Evolutionary conservation across 805 yeast genomes (phyloP).

Genomic region (Yamadazyma akitaensis): DNA sequence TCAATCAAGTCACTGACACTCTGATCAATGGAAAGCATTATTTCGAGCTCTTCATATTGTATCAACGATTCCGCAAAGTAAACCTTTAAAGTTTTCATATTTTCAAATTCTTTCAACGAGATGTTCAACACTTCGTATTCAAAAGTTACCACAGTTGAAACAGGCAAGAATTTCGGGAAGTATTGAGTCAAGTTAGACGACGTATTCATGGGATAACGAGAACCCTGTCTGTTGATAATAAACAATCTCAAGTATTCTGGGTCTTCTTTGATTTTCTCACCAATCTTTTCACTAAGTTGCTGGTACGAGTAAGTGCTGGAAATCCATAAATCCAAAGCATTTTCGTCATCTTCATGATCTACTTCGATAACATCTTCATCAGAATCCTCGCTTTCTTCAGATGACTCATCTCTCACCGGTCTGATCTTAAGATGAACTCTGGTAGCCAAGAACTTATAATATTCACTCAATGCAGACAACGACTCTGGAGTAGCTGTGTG

Average conservation of each 20-base stretch:
- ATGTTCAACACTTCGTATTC: conserved; percentile 77
- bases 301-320: conserved; percentile 57
- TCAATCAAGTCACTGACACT: conserved; percentile 50
- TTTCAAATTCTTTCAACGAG: conserved; percentile 73
- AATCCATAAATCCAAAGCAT: conserved; percentile 61
- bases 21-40: conserved; percentile 64
- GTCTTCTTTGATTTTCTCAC: conserved; percentile 48
- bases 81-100: conserved; percentile 61
- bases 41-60: conserved; percentile 64
- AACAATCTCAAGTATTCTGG: conserved; percentile 65
- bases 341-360: conserved; percentile 10
- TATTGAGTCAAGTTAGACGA: conserved; percentile 35
- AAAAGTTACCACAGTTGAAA: conserved; percentile 44
- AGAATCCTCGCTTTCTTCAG: conserved; percentile 25
- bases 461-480: conserved; percentile 25
- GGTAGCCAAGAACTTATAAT: conserved; percentile 53
- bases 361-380: conserved; percentile 38
- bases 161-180: conserved; percentile 42
- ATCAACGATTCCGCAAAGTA: conserved; percentile 66
- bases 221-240: conserved; percentile 56
- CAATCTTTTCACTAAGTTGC: conserved; percentile 61
- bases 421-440: conserved; percentile 56
- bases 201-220: conserved; percentile 46
- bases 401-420: conserved; percentile 18
- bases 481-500: conserved; percentile 19